phyloP scores from a whole-genome alignment of 768 basidiomycete genomes.

The Macrolepiota fuliginosa region DNA sequence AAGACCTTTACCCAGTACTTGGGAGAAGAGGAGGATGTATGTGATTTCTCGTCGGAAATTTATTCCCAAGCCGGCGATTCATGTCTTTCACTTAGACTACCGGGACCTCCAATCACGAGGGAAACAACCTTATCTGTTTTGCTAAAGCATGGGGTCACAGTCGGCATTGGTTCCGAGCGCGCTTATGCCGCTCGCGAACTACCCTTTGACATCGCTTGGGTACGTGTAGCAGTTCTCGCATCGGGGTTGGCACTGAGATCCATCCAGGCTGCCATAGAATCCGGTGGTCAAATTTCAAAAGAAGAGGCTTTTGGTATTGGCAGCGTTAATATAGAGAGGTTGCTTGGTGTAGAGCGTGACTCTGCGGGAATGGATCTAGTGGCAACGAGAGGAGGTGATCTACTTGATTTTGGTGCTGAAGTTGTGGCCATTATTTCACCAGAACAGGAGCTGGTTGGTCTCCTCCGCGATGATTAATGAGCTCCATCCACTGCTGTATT shows the following conservation, averaged over 20 bases:
- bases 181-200: slow-evolving; percentile 75
- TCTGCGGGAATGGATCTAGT: slow-evolving; percentile 50
- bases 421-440: slow-evolving; percentile 57
- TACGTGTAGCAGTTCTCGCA: slow-evolving; percentile 28
- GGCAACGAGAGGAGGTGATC: slow-evolving; percentile 50
- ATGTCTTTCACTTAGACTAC: slow-evolving; percentile 33
- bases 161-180: slow-evolving; percentile 62
- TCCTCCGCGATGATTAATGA: slow-evolving; percentile 17
- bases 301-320: slow-evolving; percentile 45
- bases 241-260: neutral
- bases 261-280: slow-evolving; percentile 41
- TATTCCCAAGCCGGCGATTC: neutral
- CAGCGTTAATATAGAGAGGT: slow-evolving; percentile 41
- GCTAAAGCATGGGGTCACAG: slow-evolving; percentile 64
- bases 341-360: slow-evolving; percentile 34
- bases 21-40: slow-evolving; percentile 71
- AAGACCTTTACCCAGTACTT: slow-evolving; percentile 67
- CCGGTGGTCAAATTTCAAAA: slow-evolving; percentile 35
- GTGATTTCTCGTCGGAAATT: slow-evolving; percentile 18
- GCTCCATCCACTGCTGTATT: neutral
- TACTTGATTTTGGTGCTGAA: slow-evolving; percentile 43
- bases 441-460: slow-evolving; percentile 35
- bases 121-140: slow-evolving; percentile 57
- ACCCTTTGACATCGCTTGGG: slow-evolving; percentile 83
- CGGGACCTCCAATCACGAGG: slow-evolving; percentile 71